Percentiles rank a stretch among this genome's conserved stretches.
Evolutionary conservation across 176 grass and related monocot genomes (phyloP).

Genomic region (Bonia amplexicaulis): DNA sequence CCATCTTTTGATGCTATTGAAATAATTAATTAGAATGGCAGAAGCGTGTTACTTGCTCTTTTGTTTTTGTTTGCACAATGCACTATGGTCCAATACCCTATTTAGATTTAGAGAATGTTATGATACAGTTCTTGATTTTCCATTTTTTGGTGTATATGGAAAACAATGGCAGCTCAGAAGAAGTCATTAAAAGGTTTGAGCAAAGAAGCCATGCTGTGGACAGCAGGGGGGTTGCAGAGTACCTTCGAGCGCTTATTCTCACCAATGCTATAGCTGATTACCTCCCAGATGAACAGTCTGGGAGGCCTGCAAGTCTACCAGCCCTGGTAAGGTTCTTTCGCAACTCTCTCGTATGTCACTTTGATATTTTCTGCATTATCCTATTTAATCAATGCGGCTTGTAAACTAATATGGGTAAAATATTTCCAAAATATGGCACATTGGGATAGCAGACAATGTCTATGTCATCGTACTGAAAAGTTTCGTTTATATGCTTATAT

Average conservation of each 20-base stretch:
- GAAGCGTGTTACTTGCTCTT: neutral
- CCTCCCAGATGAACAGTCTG: constrained; percentile 79
- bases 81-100: neutral
- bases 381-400: neutral
- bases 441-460: neutral
- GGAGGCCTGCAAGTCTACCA: constrained; percentile 76
- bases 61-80: neutral
- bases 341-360: neutral
- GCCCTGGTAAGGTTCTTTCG: constrained; percentile 60
- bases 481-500: neutral
- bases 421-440: neutral
- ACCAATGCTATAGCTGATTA: constrained; percentile 85
- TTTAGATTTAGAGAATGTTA: constrained; percentile 6
- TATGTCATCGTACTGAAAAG: neutral
- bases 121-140: neutral
- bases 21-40: neutral
- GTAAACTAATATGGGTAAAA: neutral
- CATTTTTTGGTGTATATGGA: neutral
- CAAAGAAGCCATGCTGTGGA: constrained; percentile 90
- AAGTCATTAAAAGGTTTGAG: constrained; percentile 87
- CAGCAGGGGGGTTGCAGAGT: constrained; percentile 85
- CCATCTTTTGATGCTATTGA: constrained; percentile 3
- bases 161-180: constrained; percentile 69
- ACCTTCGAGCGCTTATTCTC: constrained; percentile 83
- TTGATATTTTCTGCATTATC: neutral